A percentile compares a stretch with the other conserved stretches of the same genome.
phyloP scores from a whole-genome alignment of 257 asterid species.

The Apocynum venetum region DNA sequence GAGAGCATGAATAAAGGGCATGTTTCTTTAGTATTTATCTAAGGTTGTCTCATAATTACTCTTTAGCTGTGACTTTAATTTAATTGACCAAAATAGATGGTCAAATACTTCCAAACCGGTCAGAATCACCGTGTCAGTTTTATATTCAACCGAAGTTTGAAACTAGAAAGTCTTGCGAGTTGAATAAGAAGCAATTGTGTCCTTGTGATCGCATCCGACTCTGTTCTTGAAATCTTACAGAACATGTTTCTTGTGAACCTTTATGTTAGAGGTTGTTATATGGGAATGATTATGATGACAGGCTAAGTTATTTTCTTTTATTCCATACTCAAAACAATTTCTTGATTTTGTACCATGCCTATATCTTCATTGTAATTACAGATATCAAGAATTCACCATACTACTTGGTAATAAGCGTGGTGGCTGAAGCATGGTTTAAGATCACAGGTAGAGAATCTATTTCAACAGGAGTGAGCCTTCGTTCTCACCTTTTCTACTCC shows the following conservation, averaged over 20 bases:
- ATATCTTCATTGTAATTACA: not conserved
- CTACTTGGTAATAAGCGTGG: not conserved
- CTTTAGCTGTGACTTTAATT: not conserved
- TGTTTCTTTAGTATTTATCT: conserved; percentile 1
- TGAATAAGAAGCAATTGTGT: not conserved
- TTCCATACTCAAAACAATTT: not conserved
- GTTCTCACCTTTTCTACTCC: no score
- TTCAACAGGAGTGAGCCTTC: not conserved
- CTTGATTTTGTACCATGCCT: not conserved
- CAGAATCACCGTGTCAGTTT: not conserved
- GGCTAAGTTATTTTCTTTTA: not conserved
- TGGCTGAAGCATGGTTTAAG: not conserved
- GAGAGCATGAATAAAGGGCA: conserved; percentile 50
- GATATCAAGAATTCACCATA: not conserved
- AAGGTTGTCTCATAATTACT: not conserved
- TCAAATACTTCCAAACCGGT: not conserved
- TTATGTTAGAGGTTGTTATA: not conserved
- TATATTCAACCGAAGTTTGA: not conserved
- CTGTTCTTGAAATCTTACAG: not conserved
- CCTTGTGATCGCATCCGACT: not conserved
- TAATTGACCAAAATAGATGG: not conserved
- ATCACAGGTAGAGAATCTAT: not conserved
- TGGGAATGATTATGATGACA: not conserved
- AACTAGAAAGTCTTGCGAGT: not conserved
- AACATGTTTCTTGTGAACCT: not conserved